Percentiles rank a stretch among this genome's conserved stretches.
Evolutionary conservation across 2,329 filamentous ascomycete species (phyloP).

Genomic region (Trichoderma aggressivum): DNA sequence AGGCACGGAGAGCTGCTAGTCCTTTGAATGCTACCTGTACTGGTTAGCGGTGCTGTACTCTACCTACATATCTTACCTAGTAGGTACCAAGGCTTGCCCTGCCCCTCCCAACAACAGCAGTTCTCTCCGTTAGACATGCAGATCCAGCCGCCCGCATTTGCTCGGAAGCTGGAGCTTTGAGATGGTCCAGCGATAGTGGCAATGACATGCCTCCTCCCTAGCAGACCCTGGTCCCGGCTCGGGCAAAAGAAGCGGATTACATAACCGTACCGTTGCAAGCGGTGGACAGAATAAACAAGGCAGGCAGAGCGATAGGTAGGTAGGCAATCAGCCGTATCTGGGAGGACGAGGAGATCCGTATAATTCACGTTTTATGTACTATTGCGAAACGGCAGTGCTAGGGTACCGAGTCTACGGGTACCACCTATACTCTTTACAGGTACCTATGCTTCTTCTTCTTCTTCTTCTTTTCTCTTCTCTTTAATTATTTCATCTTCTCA

Average conservation of each 20-base stretch:
- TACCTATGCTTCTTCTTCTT: too few species aligned
- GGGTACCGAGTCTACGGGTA: not conserved
- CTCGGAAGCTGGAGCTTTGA: constrained; percentile 9
- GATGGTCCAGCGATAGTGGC: constrained; percentile 6
- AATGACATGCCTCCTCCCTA: constrained; percentile 2
- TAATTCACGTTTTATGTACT: not conserved
- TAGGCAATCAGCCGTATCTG: not conserved
- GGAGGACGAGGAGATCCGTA: not conserved
- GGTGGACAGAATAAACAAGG: not conserved
- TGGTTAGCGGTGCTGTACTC: not conserved
- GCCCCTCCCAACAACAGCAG: constrained; percentile 3
- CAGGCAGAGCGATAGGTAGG: not conserved
- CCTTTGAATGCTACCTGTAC: not conserved
- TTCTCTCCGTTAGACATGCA: constrained; percentile 9
- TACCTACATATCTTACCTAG: too few species aligned
- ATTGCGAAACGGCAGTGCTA: not conserved
- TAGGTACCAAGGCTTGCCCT: not conserved
- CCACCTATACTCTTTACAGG: not conserved
- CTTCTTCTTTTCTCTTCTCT: not conserved
- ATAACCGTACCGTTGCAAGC: not conserved
- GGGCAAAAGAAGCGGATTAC: constrained; percentile 2
- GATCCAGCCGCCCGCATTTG: constrained; percentile 12
- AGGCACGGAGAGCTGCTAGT: not conserved
- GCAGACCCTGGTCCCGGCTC: constrained; percentile 1
- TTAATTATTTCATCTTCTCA: not conserved